Evolutionary conservation across 257 asterid species (phyloP), one percentile per base, ranked within the genome.

Genomic region (Handroanthus guayacan): DNA sequence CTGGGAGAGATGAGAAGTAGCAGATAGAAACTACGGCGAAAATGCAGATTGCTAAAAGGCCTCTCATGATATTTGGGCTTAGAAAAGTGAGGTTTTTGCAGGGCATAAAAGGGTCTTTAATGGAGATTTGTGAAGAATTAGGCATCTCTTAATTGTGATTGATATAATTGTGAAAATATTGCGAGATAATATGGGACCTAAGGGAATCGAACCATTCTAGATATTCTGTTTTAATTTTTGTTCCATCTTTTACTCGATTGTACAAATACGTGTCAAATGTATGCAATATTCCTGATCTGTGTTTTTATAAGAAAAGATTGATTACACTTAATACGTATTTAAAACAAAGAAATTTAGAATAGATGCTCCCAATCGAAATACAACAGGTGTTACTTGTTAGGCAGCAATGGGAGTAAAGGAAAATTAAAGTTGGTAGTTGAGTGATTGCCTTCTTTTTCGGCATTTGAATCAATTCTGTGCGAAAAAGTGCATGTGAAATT

Each of bases 1-100:
- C 34, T 16, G 96, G 88, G 58, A 81, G 79, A n/a, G 78, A 50
- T 9, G 91, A 77, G 84, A 81, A 83, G 77, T 70, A 86, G 31
- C 79, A 71, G 12, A 91, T n/a, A 10, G 89, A 84, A 20, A 85
- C 62, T 3, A 80, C 81, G 0, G 78, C 83, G 6, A 89, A 36
- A 34, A 81, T 3, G 75, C 75, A 86, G 76, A 91, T 62, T 8
- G 82, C 81, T 3, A 87, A 51, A 9, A 89, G 34, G 56, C 73
- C 72, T 75, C 79, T 93, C 88, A 88, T 83, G 77, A 84, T 74
- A 48, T 65, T 79, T 0, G 87, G 71, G 78, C 45, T 70, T n/a
- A 80, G 0, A 43, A 72, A 20, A 8, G 11, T 37, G 6, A 6
- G 9, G 10, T 81, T 18, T 17, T 82, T 85, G 82, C 81, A 82